Evolutionary conservation across 495 filamentous ascomycete genomes (phyloP).

Genomic region (Rostrohypoxylon terebratum): DNA sequence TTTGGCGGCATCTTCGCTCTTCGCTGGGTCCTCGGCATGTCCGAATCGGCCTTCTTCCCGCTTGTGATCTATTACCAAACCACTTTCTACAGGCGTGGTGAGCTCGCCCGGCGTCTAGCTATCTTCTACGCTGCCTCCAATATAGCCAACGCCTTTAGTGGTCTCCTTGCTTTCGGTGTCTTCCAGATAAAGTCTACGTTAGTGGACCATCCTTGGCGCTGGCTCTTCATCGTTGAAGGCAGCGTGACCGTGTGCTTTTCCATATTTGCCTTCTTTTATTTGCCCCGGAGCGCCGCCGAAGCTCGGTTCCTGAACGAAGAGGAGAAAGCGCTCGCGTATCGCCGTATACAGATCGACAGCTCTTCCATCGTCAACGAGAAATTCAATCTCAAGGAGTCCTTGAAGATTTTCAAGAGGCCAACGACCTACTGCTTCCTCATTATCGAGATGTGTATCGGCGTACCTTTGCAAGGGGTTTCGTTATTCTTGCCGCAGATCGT

Average conservation of each 20-base stretch:
- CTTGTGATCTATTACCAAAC: slow-evolving; percentile 67
- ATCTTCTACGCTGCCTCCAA: slow-evolving; percentile 83
- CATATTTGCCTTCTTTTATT: slow-evolving; percentile 75
- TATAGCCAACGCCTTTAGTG: slow-evolving; percentile 79
- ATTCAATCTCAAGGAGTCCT: slow-evolving; percentile 72
- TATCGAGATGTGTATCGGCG: slow-evolving; percentile 80
- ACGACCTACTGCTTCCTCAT: slow-evolving; percentile 71
- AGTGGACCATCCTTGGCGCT: slow-evolving; percentile 71
- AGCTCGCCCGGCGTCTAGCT: slow-evolving; percentile 78
- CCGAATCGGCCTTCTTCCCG: slow-evolving; percentile 80
- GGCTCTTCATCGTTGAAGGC: slow-evolving; percentile 83
- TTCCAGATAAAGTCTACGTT: slow-evolving; percentile 70
- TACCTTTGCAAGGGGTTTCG: slow-evolving; percentile 76
- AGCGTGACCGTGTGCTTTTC: slow-evolving; percentile 71
- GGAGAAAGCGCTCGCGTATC: slow-evolving; percentile 77
- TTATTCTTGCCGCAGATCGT: slow-evolving; percentile 84
- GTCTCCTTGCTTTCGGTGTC: slow-evolving; percentile 78
- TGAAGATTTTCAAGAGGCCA: slow-evolving; percentile 72
- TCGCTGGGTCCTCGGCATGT: slow-evolving; percentile 76
- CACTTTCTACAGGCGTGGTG: slow-evolving; percentile 78
- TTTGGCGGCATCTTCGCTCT: slow-evolving; percentile 75
- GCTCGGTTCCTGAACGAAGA: slow-evolving; percentile 71
- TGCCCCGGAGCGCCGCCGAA: slow-evolving; percentile 71
- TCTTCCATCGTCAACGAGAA: slow-evolving; percentile 77
- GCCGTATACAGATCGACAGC: slow-evolving; percentile 79